phyloP scores from a whole-genome alignment of 495 filamentous ascomycete species.

The Penicillium pulvis region DNA sequence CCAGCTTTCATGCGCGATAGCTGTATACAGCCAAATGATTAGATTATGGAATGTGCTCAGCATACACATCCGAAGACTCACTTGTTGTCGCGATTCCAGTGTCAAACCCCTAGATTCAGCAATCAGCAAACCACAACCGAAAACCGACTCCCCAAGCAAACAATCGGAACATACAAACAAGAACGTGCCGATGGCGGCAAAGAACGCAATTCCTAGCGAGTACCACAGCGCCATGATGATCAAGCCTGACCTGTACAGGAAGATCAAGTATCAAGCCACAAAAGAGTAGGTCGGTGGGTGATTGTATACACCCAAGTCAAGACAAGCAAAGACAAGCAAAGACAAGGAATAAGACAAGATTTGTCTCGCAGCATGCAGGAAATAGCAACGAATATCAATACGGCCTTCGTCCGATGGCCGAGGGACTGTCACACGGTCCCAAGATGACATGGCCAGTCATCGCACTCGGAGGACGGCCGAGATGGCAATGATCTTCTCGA shows the following conservation, averaged over 20 bases:
- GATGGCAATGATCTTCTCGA: slow-evolving; percentile 20
- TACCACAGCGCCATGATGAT: slow-evolving; percentile 44
- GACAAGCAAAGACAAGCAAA: background rate
- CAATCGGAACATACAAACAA: slow-evolving; percentile 48
- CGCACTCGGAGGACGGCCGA: slow-evolving; percentile 37
- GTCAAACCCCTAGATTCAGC: slow-evolving; percentile 52
- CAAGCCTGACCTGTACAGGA: background rate
- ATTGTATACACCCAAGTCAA: background rate
- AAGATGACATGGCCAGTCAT: slow-evolving; percentile 4
- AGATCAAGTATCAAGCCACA: background rate
- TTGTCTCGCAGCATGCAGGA: background rate
- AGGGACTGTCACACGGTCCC: slow-evolving; percentile 18
- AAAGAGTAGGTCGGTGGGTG: background rate
- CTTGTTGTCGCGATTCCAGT: slow-evolving; percentile 62
- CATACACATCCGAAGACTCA: slow-evolving; percentile 30
- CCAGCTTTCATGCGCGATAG: slow-evolving; percentile 63
- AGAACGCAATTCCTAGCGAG: slow-evolving; percentile 52
- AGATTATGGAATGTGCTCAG: background rate
- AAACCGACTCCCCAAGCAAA: background rate
- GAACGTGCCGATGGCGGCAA: slow-evolving; percentile 59
- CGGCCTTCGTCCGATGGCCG: slow-evolving; percentile 29
- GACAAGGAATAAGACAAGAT: background rate
- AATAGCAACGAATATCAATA: background rate
- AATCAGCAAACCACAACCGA: background rate
- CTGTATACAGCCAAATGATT: slow-evolving; percentile 24